A percentile compares a stretch with the other conserved stretches of the same genome.
These are phyloP conservation scores for Trichophyton rubrum DNA, from an alignment of 2,329 filamentous ascomycete species.

Conservation along the genomic window DNA sequence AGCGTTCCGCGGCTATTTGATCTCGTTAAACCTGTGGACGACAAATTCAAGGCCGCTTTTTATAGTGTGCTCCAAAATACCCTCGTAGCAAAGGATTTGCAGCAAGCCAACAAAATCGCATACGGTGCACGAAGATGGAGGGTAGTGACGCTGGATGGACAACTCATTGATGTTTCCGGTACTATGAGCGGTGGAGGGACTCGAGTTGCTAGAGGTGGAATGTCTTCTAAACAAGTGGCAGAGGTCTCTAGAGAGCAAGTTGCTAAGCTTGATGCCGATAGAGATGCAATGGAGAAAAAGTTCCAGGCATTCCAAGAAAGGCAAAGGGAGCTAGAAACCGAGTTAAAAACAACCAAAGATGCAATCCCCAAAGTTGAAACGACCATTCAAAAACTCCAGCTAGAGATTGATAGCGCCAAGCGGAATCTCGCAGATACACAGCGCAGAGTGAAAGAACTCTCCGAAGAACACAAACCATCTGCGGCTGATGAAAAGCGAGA, in stretches of 20 bases:
- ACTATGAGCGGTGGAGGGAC: constrained; percentile 97
- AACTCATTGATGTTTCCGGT: constrained; percentile 94
- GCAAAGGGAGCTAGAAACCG: constrained; percentile 64
- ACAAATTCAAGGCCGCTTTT: constrained; percentile 78
- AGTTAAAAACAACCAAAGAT: constrained; percentile 58
- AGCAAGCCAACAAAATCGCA: constrained; percentile 94
- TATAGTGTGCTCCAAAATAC: constrained; percentile 94
- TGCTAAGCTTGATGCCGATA: constrained; percentile 69
- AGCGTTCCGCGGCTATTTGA: constrained; percentile 88
- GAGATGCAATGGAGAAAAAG: constrained; percentile 69
- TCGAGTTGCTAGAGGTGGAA: constrained; percentile 77
- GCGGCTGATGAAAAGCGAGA: constrained; percentile 67
- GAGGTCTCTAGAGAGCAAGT: constrained; percentile 85
- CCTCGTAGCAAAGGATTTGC: constrained; percentile 77
- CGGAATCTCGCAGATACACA: constrained; percentile 74
- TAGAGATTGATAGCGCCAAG: constrained; percentile 79
- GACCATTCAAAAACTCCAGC: constrained; percentile 74
- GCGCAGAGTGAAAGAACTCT: constrained; percentile 72
- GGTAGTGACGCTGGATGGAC: constrained; percentile 87
- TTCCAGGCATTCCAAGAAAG: constrained; percentile 77
- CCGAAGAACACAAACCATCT: constrained; percentile 66
- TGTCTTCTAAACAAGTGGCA: constrained; percentile 90
- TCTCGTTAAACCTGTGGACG: constrained; percentile 75
- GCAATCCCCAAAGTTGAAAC: constrained; percentile 78
- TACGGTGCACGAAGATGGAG: constrained; percentile 91